A percentile compares a stretch with the other conserved stretches of the same genome.
phyloP scores from a whole-genome alignment of 305 asterid species.

The Fraxinus angustifolia region DNA sequence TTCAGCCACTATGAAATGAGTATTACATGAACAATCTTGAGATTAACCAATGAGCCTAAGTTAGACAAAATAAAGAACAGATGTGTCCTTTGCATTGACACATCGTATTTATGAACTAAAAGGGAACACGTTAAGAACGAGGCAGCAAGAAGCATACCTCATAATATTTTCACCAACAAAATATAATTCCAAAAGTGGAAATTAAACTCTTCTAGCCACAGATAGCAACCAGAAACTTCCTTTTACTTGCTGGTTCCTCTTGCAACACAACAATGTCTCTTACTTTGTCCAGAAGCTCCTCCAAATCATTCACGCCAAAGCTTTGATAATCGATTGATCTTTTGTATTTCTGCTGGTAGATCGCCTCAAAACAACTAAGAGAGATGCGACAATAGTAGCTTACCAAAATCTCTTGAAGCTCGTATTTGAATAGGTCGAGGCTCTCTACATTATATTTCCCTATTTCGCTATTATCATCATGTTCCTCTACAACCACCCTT shows the following conservation, averaged over 20 bases:
- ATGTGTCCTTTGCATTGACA: background rate
- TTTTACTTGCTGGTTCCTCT: constrained; percentile 64
- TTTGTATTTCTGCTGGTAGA: constrained; percentile 76
- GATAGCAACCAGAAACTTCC: constrained; percentile 55
- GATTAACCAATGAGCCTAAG: background rate
- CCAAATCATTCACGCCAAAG: constrained; percentile 64
- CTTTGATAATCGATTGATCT: constrained; percentile 51
- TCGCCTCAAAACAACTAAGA: constrained; percentile 60
- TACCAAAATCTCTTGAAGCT: constrained; percentile 83
- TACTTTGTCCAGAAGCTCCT: constrained; percentile 69
- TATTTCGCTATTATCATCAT: constrained; percentile 13
- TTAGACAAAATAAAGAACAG: background rate
- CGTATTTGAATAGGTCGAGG: constrained; percentile 56
- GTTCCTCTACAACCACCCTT: constrained; percentile 36
- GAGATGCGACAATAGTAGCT: constrained; percentile 67
- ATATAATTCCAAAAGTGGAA: constrained; percentile 16
- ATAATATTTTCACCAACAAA: constrained; percentile 21
- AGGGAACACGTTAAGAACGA: constrained; percentile 4
- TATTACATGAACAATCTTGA: background rate
- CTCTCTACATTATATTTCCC: constrained; percentile 30
- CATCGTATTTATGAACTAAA: background rate
- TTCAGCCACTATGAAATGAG: background rate
- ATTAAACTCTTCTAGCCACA: constrained; percentile 36
- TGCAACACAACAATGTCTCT: constrained; percentile 61
- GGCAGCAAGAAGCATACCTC: constrained; percentile 29